Percentiles rank a stretch among this genome's conserved stretches.
These are phyloP conservation scores for Nicotiana obtusifolia DNA, from an alignment of 257 asterid genomes.

Conservation along the genomic window DNA sequence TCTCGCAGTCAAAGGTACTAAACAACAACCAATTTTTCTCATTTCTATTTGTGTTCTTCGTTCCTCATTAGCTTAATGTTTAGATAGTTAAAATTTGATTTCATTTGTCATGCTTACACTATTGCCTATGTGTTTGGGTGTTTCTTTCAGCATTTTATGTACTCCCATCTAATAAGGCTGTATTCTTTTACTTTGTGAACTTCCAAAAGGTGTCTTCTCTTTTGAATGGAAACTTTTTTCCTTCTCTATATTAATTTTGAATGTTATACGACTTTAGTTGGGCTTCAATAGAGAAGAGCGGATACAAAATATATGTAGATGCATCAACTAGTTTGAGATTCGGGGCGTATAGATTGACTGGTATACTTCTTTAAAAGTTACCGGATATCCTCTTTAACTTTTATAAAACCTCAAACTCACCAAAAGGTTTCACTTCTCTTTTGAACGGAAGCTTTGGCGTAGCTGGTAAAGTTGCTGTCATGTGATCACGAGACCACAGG, in stretches of 20 bases:
- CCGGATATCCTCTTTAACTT: not conserved
- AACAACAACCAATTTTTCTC: not conserved
- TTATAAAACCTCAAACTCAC: not conserved
- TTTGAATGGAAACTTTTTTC: not conserved
- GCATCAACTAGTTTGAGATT: not conserved
- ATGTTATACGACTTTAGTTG: not conserved
- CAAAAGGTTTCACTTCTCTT: not conserved
- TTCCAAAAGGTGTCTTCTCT: not conserved
- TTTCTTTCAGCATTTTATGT: no score
- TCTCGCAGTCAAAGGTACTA: constrained; percentile 57
- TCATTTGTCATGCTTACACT: not conserved
- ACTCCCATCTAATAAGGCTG: not conserved
- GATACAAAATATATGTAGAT: not conserved
- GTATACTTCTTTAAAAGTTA: not conserved
- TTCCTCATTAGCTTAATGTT: not conserved
- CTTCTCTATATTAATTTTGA: not conserved
- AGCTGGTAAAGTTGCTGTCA: no score
- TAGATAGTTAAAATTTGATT: not conserved
- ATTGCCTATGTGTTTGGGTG: no score
- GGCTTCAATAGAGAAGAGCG: not conserved
- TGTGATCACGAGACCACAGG: no score
- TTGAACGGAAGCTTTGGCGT: no score
- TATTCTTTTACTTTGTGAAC: not conserved
- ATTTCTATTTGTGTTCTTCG: not conserved
- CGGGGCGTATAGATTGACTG: not conserved